Conservation (phyloP, 2,329 filamentous ascomycete genomes). For the Bertia moriformis region DNA sequence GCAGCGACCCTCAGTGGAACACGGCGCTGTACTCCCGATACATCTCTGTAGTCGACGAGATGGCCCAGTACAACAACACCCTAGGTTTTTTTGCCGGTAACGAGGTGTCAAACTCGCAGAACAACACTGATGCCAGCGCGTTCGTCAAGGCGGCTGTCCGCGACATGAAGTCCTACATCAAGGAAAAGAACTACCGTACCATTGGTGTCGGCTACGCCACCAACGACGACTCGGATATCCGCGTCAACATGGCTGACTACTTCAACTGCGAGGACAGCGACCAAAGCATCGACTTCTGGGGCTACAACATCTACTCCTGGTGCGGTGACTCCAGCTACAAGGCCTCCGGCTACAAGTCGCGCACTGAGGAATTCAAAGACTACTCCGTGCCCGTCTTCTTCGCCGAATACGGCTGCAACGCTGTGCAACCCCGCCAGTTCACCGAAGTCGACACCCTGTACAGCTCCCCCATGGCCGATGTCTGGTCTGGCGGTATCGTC, state of each 20-base stretch:
- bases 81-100: conserved; percentile 56
- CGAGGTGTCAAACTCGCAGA: conserved; percentile 52
- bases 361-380: conserved; percentile 42
- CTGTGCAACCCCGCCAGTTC: conserved; percentile 38
- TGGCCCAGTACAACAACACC: conserved; percentile 51
- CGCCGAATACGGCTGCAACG: conserved; percentile 54
- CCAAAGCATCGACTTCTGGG: conserved; percentile 43
- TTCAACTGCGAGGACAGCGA: conserved; percentile 37
- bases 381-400: conserved; percentile 49
- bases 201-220: conserved; percentile 59
- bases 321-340: conserved; percentile 42
- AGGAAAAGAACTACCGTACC: conserved; percentile 33
- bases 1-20: conserved; percentile 32
- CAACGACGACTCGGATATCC: conserved; percentile 45
- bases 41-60: conserved; percentile 42
- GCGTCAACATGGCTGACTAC: conserved; percentile 45
- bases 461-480: conserved; percentile 38
- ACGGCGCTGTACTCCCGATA: conserved; percentile 45
- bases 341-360: conserved; percentile 34
- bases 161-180: conserved; percentile 56
- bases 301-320: conserved; percentile 57
- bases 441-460: conserved; percentile 47
- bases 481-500: conserved; percentile 40
- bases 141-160: conserved; percentile 40
- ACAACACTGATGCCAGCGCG: conserved; percentile 36